These are phyloP conservation scores for Vitis rotundifolia DNA, from an alignment of 164 flowering plant species.

Conservation along the genomic window DNA sequence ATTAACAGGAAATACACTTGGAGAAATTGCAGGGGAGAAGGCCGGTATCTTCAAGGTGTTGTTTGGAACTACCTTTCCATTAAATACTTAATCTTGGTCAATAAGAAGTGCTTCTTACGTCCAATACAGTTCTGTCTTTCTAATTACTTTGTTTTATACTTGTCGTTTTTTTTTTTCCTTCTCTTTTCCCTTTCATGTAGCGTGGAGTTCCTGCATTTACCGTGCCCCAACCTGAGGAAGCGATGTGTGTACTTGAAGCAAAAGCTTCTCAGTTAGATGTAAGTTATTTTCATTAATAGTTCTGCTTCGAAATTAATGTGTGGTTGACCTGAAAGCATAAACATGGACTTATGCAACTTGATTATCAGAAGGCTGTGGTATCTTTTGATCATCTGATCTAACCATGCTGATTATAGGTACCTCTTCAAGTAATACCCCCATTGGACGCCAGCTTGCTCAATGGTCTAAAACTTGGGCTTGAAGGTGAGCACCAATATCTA, in stretches of 20 bases:
- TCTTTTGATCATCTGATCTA: slow-evolving; percentile 1
- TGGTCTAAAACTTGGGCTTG: slow-evolving; percentile 77
- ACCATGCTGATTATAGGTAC: slow-evolving; percentile 50
- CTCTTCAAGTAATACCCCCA: slow-evolving; percentile 69
- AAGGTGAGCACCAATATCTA: slow-evolving; percentile 83
- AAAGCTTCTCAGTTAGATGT: slow-evolving; percentile 78
- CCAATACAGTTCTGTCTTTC: not conserved
- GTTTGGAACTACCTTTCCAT: not conserved
- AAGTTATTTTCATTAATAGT: slow-evolving; percentile 23
- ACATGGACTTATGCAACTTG: too few relatives aligned
- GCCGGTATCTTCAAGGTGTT: slow-evolving; percentile 98
- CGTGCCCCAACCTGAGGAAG: slow-evolving; percentile 94
- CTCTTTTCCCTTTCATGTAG: slow-evolving; percentile 35
- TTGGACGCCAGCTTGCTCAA: slow-evolving; percentile 65
- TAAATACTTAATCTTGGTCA: not conserved
- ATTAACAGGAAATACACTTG: slow-evolving; percentile 81
- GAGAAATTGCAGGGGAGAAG: slow-evolving; percentile 93
- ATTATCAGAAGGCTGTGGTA: slow-evolving; percentile 2
- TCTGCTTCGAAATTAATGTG: not conserved
- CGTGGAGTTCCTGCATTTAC: slow-evolving; percentile 91
- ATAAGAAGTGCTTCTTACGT: not conserved
- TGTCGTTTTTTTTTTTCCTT: not conserved
- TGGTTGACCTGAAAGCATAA: too few relatives aligned
- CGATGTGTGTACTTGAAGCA: slow-evolving; percentile 78
- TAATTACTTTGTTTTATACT: not conserved